Percentiles rank a stretch among this genome's conserved stretches.
Conservation (phyloP, 2,329 filamentous ascomycete genomes). For the Phaeosphaeria sp. region DNA sequence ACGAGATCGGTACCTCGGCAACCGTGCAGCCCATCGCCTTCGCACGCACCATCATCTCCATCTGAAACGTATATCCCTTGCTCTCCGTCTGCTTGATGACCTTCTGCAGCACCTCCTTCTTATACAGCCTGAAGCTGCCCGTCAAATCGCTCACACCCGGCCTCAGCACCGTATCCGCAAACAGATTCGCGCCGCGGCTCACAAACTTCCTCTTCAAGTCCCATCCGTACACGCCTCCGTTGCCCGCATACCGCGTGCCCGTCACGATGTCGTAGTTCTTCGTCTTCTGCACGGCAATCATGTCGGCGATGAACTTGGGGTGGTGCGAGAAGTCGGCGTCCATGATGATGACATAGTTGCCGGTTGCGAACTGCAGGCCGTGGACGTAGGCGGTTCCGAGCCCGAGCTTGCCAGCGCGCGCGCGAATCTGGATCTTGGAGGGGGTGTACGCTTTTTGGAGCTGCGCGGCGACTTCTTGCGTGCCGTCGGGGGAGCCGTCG, state of each 20-base stretch:
- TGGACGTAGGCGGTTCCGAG: constrained; percentile 96
- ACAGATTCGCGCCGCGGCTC: constrained; percentile 87
- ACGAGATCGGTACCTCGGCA: constrained; percentile 93
- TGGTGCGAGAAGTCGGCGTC: constrained; percentile 99
- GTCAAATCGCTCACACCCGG: constrained; percentile 96
- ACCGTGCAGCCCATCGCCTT: constrained; percentile 96
- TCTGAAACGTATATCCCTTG: constrained; percentile 99
- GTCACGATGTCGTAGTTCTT: constrained; percentile 95
- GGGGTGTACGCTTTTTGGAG: constrained; percentile 83
- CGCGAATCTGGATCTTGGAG: constrained; percentile 80
- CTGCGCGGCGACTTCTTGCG: constrained; percentile 87
- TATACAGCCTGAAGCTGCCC: constrained; percentile 93
- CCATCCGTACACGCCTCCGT: constrained; percentile 91
- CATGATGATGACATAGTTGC: constrained; percentile 99
- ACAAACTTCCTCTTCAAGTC: constrained; percentile 83
- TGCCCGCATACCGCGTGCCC: constrained; percentile 88
- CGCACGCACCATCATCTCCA: constrained; percentile 98
- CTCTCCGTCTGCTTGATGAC: constrained; percentile 90
- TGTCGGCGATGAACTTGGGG: constrained; percentile 96
- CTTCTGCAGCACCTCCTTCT: constrained; percentile 85
- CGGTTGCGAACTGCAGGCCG: constrained; percentile 85
- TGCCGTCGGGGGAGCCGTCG: constrained; percentile 96
- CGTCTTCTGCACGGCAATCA: constrained; percentile 81
- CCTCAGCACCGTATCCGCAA: constrained; percentile 91
- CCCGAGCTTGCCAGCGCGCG: constrained; percentile 93